These are phyloP conservation scores for Fistulinella prunicolor DNA, from an alignment of 768 basidiomycete genomes.

Conservation along the genomic window DNA sequence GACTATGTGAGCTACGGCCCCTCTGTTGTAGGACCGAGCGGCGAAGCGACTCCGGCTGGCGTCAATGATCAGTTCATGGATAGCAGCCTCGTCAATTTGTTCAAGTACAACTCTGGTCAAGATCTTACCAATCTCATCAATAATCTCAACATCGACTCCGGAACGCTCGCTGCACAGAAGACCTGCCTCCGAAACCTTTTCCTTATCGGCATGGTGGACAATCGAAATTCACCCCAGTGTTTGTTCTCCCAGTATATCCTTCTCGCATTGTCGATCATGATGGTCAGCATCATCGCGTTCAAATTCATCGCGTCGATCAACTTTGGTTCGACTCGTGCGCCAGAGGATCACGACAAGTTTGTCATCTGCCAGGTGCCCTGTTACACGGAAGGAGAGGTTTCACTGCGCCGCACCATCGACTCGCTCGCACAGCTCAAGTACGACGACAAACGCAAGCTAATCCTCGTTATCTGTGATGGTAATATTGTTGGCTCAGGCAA, in stretches of 20 bases:
- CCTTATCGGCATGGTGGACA: slow-evolving; percentile 88
- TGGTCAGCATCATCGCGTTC: slow-evolving; percentile 95
- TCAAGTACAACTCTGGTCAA: slow-evolving; percentile 67
- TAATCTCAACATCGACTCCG: slow-evolving; percentile 54
- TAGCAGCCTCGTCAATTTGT: slow-evolving; percentile 63
- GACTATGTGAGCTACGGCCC: slow-evolving; percentile 74
- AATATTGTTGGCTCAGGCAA: slow-evolving; percentile 98
- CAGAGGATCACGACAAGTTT: slow-evolving; percentile 95
- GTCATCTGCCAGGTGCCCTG: slow-evolving; percentile 98
- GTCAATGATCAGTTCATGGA: slow-evolving; percentile 69
- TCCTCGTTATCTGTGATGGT: slow-evolving; percentile 94
- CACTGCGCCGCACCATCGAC: slow-evolving; percentile 86
- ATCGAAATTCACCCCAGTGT: slow-evolving; percentile 88
- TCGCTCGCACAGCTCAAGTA: slow-evolving; percentile 93
- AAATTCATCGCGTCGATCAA: slow-evolving; percentile 92
- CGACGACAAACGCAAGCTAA: slow-evolving; percentile 95
- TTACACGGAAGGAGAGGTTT: slow-evolving; percentile 93
- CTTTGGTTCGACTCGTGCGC: slow-evolving; percentile 74
- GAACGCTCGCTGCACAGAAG: slow-evolving; percentile 67
- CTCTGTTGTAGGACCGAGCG: slow-evolving; percentile 45
- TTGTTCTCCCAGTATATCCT: slow-evolving; percentile 89
- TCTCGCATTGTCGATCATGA: slow-evolving; percentile 82
- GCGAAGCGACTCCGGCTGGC: slow-evolving; percentile 41
- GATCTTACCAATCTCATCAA: slow-evolving; percentile 82
- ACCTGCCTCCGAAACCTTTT: slow-evolving; percentile 93